Evolutionary conservation across 78 protist genomes (phyloP).

Genomic region (Speleostelium caveatum): DNA sequence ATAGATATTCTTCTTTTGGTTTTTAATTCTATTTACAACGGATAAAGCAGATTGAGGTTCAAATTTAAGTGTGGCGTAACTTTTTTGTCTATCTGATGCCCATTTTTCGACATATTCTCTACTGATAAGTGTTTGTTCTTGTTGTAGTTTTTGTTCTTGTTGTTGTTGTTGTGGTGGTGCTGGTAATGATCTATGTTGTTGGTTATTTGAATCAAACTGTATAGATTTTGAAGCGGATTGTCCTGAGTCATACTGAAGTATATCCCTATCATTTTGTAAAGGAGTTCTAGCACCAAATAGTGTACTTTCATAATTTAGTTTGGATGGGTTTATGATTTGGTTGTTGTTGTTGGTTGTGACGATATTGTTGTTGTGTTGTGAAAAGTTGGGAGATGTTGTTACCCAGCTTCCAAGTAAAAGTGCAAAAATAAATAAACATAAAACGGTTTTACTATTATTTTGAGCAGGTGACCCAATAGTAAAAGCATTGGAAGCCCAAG

Average conservation of each 20-base stretch:
- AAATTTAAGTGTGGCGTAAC: background rate
- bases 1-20: no score
- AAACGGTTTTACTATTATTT: slow-evolving; percentile 1
- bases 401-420: slow-evolving; percentile 5
- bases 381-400: background rate
- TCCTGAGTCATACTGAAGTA: background rate
- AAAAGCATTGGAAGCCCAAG: background rate
- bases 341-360: background rate
- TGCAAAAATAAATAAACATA: slow-evolving; percentile 3
- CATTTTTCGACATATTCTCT: background rate
- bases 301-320: background rate
- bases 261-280: background rate
- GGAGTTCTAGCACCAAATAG: background rate
- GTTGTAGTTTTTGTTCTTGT: background rate
- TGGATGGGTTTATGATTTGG: background rate
- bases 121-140: background rate
- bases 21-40: no score
- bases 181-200: no score
- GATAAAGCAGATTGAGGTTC: background rate
- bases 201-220: no score
- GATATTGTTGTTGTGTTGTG: background rate
- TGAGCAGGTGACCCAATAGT: slow-evolving; percentile 7
- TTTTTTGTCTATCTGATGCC: background rate
- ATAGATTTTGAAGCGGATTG: no score
- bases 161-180: background rate